Conservation (phyloP, 1,284 basidiomycete genomes). For the Ganoderma meredithae region DNA sequence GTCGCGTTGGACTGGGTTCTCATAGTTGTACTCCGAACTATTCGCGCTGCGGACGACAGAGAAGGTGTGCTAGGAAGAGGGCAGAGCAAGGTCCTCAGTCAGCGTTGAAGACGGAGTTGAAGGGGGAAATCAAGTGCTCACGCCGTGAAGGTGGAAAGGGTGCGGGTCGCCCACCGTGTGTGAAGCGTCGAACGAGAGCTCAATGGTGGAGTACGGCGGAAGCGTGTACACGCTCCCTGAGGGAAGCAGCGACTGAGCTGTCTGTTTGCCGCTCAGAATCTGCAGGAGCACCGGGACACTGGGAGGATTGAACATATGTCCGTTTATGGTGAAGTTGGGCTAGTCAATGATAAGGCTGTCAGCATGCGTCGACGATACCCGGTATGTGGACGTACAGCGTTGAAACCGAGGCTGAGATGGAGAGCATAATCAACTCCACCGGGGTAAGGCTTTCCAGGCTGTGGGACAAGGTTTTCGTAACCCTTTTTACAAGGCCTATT, state of each 20-base stretch:
- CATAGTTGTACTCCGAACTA: conserved; percentile 43
- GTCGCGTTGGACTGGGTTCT: conserved; percentile 43
- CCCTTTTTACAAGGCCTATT: too few species aligned
- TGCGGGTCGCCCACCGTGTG: conserved; percentile 41
- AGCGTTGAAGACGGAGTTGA: background rate
- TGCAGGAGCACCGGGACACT: conserved; percentile 47
- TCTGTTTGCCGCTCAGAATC: conserved; percentile 43
- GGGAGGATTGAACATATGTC: conserved; percentile 37
- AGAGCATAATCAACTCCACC: conserved; percentile 43
- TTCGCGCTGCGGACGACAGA: conserved; percentile 30
- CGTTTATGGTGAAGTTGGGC: conserved; percentile 39
- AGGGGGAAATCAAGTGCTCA: conserved; percentile 29
- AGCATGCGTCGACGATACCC: background rate
- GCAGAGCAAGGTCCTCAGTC: background rate
- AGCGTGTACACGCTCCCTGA: conserved; percentile 43
- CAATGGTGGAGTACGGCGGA: conserved; percentile 41
- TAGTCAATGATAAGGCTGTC: background rate
- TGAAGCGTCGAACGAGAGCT: conserved; percentile 44
- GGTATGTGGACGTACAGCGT: background rate
- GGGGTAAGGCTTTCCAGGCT: conserved; percentile 38
- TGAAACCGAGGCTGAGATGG: conserved; percentile 29
- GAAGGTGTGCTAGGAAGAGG: conserved; percentile 26
- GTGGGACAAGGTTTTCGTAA: background rate
- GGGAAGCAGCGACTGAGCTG: conserved; percentile 42
- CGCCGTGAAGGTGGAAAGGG: conserved; percentile 51